phyloP scores from a whole-genome alignment of 805 yeast species.

The Kodamaea kakaduensis region DNA sequence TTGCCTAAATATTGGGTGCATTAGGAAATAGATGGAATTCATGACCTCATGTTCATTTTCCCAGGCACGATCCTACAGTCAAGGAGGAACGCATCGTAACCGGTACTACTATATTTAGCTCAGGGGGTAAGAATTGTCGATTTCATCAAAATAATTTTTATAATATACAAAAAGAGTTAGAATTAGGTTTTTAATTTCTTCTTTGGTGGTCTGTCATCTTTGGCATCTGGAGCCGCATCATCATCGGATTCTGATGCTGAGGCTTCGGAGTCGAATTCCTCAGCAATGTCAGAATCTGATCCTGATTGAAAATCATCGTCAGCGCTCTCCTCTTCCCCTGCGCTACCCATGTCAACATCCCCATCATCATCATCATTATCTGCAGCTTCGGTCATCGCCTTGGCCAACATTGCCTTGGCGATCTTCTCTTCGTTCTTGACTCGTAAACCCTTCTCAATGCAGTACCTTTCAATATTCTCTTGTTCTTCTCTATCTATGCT shows the following conservation, averaged over 20 bases:
- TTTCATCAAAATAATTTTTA: neutral
- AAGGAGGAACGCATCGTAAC: too few species aligned
- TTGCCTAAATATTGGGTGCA: too few species aligned
- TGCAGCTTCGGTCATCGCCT: slow-evolving; percentile 62
- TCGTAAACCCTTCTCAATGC: slow-evolving; percentile 70
- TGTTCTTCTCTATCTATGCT: slow-evolving; percentile 90
- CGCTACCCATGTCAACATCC: slow-evolving; percentile 61
- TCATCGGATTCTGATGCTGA: slow-evolving; percentile 27
- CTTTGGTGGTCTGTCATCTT: slow-evolving; percentile 14
- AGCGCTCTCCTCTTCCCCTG: slow-evolving; percentile 75
- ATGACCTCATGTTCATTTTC: too few species aligned
- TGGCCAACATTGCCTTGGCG: slow-evolving; percentile 75
- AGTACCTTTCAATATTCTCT: slow-evolving; percentile 66
- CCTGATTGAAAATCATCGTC: slow-evolving; percentile 82
- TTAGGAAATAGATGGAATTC: too few species aligned
- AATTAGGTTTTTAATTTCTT: slow-evolving; percentile 15
- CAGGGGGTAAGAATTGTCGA: neutral
- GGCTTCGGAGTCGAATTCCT: slow-evolving; percentile 76
- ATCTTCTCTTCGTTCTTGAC: slow-evolving; percentile 88
- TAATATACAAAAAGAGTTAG: too few species aligned
- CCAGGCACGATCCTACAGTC: too few species aligned
- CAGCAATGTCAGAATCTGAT: slow-evolving; percentile 70
- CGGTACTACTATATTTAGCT: too few species aligned
- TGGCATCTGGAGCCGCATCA: slow-evolving; percentile 15
- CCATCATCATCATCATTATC: slow-evolving; percentile 49